phyloP scores from a whole-genome alignment of 2,329 filamentous ascomycete species.

The Amesomyces nigricolor region DNA sequence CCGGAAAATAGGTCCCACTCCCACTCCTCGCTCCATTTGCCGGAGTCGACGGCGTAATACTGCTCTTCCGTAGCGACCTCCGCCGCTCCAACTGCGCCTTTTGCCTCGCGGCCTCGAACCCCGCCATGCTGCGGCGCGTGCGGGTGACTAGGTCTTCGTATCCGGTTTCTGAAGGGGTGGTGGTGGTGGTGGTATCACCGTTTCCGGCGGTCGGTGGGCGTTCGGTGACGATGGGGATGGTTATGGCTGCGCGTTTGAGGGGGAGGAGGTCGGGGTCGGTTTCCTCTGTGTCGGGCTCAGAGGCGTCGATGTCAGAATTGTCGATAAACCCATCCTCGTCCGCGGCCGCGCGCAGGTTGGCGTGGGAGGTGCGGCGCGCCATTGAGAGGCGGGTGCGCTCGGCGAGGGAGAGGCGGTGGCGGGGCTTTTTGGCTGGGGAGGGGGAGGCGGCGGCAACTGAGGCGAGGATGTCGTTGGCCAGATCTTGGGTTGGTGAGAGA shows the following conservation, averaged over 20 bases:
- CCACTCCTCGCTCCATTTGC: slow-evolving; percentile 34
- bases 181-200: not conserved
- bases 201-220: not conserved
- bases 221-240: not conserved
- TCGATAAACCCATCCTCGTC: slow-evolving; percentile 28
- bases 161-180: slow-evolving; percentile 23
- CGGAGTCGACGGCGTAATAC: slow-evolving; percentile 19
- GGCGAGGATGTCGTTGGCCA: slow-evolving; percentile 52
- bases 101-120: slow-evolving; percentile 55
- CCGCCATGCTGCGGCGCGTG: slow-evolving; percentile 57
- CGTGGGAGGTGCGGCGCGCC: slow-evolving; percentile 49
- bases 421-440: slow-evolving; percentile 50
- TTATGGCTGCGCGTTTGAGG: slow-evolving; percentile 7
- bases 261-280: slow-evolving; percentile 19
- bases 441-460: slow-evolving; percentile 52
- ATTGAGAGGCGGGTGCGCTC: slow-evolving; percentile 81
- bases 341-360: slow-evolving; percentile 14
- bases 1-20: slow-evolving; percentile 44
- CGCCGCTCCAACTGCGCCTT: slow-evolving; percentile 55
- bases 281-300: slow-evolving; percentile 2
- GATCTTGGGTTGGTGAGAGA: slow-evolving; percentile 39
- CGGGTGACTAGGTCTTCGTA: slow-evolving; percentile 51
- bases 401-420: slow-evolving; percentile 58
- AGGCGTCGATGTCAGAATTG: slow-evolving; percentile 29
- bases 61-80: slow-evolving; percentile 42